phyloP scores from a whole-genome alignment of 495 filamentous ascomycete species.

The Neurospora cerealis region DNA sequence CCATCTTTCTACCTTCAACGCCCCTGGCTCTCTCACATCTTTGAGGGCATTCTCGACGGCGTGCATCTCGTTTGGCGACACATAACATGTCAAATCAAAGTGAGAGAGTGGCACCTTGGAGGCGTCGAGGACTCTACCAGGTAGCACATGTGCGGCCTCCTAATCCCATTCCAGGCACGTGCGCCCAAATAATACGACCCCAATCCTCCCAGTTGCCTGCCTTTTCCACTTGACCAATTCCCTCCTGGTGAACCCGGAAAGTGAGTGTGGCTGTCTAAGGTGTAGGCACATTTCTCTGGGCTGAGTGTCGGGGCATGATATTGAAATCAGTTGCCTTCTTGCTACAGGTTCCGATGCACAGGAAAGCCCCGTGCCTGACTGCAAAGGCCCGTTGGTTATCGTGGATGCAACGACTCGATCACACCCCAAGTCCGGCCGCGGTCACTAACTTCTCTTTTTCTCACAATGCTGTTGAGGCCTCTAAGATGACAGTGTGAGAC shows the following conservation, averaged over 20 bases:
- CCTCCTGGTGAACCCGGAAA: neutral
- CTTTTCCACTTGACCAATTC: neutral
- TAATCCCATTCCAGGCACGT: neutral
- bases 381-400: neutral
- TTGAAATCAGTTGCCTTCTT: neutral
- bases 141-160: neutral
- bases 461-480: neutral
- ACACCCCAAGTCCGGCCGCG: neutral
- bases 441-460: neutral
- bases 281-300: neutral
- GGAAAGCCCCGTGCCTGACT: neutral
- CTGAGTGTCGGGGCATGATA: neutral
- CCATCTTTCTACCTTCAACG: neutral
- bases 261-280: neutral
- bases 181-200: neutral
- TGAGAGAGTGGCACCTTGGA: neutral
- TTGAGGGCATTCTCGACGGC: neutral
- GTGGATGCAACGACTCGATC: neutral
- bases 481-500: constrained; percentile 8
- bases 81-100: neutral
- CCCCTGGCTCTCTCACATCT: neutral
- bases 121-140: neutral
- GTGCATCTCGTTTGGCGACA: neutral
- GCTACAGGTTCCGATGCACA: neutral
- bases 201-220: neutral